A percentile compares a stretch with the other conserved stretches of the same genome.
phyloP scores from a whole-genome alignment of 345 rosid genomes.

The Eucalyptus brandiana region DNA sequence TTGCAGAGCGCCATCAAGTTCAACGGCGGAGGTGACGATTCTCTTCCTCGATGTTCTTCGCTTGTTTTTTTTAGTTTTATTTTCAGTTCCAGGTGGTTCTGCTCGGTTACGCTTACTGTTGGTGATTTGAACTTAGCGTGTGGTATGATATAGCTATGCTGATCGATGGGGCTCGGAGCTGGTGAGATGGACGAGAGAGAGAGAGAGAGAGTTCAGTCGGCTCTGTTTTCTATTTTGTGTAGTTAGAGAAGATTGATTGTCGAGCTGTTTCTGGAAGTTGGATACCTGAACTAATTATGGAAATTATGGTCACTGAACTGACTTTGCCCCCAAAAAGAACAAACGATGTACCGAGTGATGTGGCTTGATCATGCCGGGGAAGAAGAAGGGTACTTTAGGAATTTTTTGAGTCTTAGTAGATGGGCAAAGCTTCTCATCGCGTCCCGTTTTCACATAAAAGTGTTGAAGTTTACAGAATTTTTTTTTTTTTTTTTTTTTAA shows the following conservation, averaged over 20 bases:
- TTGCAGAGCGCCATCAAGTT: conserved; percentile 90
- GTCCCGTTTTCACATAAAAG: neutral
- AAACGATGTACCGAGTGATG: neutral
- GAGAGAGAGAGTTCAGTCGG: neutral
- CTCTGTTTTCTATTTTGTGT: neutral
- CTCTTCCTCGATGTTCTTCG: neutral
- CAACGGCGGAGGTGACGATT: conserved; percentile 77
- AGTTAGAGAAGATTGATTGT: neutral
- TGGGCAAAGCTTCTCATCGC: neutral
- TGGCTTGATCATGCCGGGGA: neutral
- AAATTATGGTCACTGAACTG: neutral
- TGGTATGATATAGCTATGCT: neutral
- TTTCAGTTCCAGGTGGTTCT: neutral
- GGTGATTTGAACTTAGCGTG: neutral
- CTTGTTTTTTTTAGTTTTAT: neutral
- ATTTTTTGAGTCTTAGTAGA: neutral
- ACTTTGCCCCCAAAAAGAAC: neutral
- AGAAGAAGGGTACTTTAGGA: neutral
- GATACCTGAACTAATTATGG: neutral
- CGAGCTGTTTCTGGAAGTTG: neutral
- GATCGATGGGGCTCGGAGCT: neutral
- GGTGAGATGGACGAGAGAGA: neutral
- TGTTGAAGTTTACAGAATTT: neutral
- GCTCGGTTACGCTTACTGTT: neutral
- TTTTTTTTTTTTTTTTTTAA: neutral